Conservation (phyloP, 1,284 basidiomycete genomes). For the Ganoderma sinense region DNA sequence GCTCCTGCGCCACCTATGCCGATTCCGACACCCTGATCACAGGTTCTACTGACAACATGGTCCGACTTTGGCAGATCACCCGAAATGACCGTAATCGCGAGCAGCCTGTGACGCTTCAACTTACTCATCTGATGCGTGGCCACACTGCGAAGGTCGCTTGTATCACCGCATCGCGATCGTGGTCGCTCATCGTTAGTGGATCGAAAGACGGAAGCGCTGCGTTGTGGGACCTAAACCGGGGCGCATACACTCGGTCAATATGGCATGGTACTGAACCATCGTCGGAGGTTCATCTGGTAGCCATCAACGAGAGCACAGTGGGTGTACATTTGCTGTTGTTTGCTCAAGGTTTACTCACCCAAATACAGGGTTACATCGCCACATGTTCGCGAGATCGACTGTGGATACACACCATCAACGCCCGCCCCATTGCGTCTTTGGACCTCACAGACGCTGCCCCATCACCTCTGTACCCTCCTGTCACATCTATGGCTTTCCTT, state of each 20-base stretch:
- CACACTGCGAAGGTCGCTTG: slow-evolving; percentile 76
- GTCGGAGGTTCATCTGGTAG: slow-evolving; percentile 69
- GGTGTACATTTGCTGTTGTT: slow-evolving; percentile 37
- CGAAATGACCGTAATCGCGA: slow-evolving; percentile 32
- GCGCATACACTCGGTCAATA: slow-evolving; percentile 79
- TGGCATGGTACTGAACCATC: slow-evolving; percentile 62
- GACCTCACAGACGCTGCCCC: slow-evolving; percentile 60
- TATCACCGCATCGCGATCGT: slow-evolving; percentile 79
- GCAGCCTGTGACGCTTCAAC: slow-evolving; percentile 44
- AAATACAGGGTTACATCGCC: slow-evolving; percentile 77
- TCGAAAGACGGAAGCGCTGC: slow-evolving; percentile 87
- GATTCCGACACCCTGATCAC: slow-evolving; percentile 78
- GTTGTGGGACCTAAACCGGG: slow-evolving; percentile 91
- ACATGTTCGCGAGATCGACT: slow-evolving; percentile 77
- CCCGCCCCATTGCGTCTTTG: slow-evolving; percentile 70
- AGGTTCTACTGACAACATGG: slow-evolving; percentile 77
- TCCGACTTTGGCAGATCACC: slow-evolving; percentile 81
- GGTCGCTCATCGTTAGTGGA: slow-evolving; percentile 88
- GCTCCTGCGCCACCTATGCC: slow-evolving; percentile 80
- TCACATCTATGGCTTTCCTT: slow-evolving; percentile 78
- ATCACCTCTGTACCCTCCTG: slow-evolving; percentile 42
- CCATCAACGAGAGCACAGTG: slow-evolving; percentile 88
- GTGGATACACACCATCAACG: slow-evolving; percentile 86
- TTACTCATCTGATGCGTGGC: slow-evolving; percentile 81
- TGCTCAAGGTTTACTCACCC: neutral